Percentiles rank a stretch among this genome's conserved stretches.
Conservation (phyloP, 2,329 filamentous ascomycete genomes). For the Calonectria crousiana region DNA sequence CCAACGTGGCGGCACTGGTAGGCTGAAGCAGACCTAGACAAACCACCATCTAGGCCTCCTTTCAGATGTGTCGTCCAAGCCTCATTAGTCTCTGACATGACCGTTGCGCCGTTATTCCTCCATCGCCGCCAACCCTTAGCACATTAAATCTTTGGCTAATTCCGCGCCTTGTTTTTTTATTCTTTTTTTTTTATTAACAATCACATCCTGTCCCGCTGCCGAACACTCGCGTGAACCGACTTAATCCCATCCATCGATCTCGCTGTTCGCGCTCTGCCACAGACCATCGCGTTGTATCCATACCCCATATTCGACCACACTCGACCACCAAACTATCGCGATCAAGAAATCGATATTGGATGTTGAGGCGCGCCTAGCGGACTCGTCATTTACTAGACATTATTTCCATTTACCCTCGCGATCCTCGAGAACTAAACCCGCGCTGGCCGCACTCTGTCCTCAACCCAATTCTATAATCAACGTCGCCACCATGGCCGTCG, state of each 20-base stretch:
- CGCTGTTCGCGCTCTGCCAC: not conserved
- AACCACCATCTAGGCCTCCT: constrained; percentile 40
- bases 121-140: constrained; percentile 6
- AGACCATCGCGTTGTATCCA: constrained; percentile 17
- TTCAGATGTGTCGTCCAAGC: constrained; percentile 39
- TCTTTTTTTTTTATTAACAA: not conserved
- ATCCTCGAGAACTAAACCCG: constrained; percentile 42
- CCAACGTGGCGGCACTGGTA: constrained; percentile 38
- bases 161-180: not conserved
- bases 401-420: constrained; percentile 4
- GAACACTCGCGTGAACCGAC: constrained; percentile 10
- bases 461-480: constrained; percentile 33
- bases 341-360: not conserved
- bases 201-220: constrained; percentile 3
- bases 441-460: constrained; percentile 51
- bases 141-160: constrained; percentile 18
- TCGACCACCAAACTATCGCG: not conserved
- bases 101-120: constrained; percentile 33
- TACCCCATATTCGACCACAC: not conserved
- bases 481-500: constrained; percentile 66
- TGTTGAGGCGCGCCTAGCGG: not conserved
- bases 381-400: not conserved
- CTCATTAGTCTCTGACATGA: constrained; percentile 43
- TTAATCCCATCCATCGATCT: constrained; percentile 10
- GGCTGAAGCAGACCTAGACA: constrained; percentile 29